A percentile compares a stretch with the other conserved stretches of the same genome.
phyloP scores from a whole-genome alignment of 805 yeast genomes.

The Yamadazyma philogaea region DNA sequence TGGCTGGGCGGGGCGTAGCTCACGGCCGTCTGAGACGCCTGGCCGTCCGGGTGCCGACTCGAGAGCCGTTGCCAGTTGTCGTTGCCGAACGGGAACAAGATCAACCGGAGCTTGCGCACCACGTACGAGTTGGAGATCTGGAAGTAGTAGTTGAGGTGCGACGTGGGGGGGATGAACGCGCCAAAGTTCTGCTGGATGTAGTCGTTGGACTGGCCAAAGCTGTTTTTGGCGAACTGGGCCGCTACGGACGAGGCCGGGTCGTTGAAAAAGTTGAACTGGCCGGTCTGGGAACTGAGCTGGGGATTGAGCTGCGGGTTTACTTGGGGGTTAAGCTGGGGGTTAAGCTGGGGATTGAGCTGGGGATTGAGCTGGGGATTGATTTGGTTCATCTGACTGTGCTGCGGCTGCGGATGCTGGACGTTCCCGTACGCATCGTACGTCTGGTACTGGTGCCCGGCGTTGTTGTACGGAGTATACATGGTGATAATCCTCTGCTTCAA shows the following conservation, averaged over 20 bases:
- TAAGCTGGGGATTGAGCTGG: background rate
- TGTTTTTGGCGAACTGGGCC: constrained; percentile 81
- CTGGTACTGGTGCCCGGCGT: constrained; percentile 12
- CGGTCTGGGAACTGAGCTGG: background rate
- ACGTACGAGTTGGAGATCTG: constrained; percentile 90
- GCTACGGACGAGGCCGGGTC: constrained; percentile 86
- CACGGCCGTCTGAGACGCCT: no score
- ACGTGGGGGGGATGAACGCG: constrained; percentile 44
- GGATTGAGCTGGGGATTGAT: background rate
- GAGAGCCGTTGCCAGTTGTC: constrained; percentile 73
- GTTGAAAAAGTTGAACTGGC: constrained; percentile 45
- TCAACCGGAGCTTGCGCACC: constrained; percentile 62
- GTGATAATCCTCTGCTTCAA: background rate
- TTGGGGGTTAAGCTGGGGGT: background rate
- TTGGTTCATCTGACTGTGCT: constrained; percentile 17
- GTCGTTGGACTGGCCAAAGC: constrained; percentile 76
- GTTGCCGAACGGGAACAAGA: constrained; percentile 83
- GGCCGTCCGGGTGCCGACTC: constrained; percentile 15
- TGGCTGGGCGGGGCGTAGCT: constrained; percentile 71
- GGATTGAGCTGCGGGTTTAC: background rate
- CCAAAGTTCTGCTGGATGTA: constrained; percentile 72
- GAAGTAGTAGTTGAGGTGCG: constrained; percentile 78
- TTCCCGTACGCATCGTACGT: constrained; percentile 12
- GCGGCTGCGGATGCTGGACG: constrained; percentile 33
- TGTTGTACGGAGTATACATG: constrained; percentile 42